Base-by-base conservation (phyloP, 176 grass and related monocot genomes). In the Oryza officinalis region DNA sequence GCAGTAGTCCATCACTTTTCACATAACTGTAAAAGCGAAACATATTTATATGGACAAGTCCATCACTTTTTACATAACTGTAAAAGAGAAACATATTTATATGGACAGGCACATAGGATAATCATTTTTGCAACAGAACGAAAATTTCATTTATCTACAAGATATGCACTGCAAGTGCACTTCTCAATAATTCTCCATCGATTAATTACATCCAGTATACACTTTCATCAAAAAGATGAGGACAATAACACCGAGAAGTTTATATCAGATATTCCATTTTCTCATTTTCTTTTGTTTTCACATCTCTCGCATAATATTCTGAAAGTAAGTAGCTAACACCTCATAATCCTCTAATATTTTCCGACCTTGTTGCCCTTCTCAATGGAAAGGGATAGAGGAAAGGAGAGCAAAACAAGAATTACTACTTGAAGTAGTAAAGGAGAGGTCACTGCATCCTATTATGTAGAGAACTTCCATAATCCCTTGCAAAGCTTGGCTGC, bases 401-500 rank as follows among this genome's bases (percentile, higher is more conserved):
- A 30, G 45, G 15, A 49, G 41, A 67, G 27, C 75, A 32, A 79
- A 79, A 78, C 67, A 78, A 82, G 27, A 46, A 72, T 35, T 81
- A 75, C 35, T 12, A 44, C 31, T 26, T 13, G 7, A 73, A 78
- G 33, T 77, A 27, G 71, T 17, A n/a, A n/a, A n/a, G n/a, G n/a
- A n/a, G n/a, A n/a, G n/a, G n/a, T n/a, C n/a, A n/a, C n/a, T n/a
- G 15, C 10, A 37, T 57, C 59, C 1, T 86, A 38, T 90, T 49
- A 86, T 17, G 17, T 73, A 25, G 68, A 86, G 43, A 47, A 69
- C 31, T 67, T 79, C 87, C 89, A 95, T 46, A 95, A 72, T 7
- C 65, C 83, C 83, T 88, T 95, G 84, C 84, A 84, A 50, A 91
- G 61, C 64, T 81, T 89, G 41, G 92, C 23, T 25, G 86, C 74